Percentiles rank a stretch among this genome's conserved stretches.
Conservation (phyloP, 2,329 filamentous ascomycete species). For the Tympanopsis confertula region DNA sequence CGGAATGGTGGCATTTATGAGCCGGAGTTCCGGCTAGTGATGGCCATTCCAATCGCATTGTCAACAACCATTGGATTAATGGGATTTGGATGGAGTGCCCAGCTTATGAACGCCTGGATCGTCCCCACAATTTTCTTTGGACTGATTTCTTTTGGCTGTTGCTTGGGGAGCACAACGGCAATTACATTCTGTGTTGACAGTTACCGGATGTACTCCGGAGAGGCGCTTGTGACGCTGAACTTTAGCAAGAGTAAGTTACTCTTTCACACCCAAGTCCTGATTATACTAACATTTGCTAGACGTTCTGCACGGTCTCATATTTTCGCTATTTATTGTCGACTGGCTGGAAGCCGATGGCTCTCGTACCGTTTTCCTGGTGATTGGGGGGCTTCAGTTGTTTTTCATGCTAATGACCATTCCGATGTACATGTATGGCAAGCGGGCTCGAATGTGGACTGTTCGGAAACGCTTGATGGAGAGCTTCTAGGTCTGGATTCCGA, state of each 20-base stretch:
- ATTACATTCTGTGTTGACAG: slow-evolving; percentile 93
- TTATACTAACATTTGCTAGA: slow-evolving; percentile 21
- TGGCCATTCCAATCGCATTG: slow-evolving; percentile 70
- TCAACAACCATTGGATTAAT: slow-evolving; percentile 77
- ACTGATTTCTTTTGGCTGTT: slow-evolving; percentile 82
- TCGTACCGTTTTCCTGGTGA: slow-evolving; percentile 67
- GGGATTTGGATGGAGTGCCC: slow-evolving; percentile 89
- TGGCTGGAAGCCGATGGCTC: slow-evolving; percentile 71
- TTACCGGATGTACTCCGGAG: slow-evolving; percentile 85
- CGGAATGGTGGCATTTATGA: slow-evolving; percentile 91
- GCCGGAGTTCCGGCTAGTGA: slow-evolving; percentile 81
- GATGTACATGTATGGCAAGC: slow-evolving; percentile 90
- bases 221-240: slow-evolving; percentile 87
- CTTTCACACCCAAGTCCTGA: not conserved
- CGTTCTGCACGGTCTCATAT: slow-evolving; percentile 79
- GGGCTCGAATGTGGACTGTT: slow-evolving; percentile 88
- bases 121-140: slow-evolving; percentile 91
- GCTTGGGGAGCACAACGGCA: slow-evolving; percentile 75
- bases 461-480: slow-evolving; percentile 78
- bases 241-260: slow-evolving; percentile 59
- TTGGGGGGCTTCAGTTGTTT: slow-evolving; percentile 76
- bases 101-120: slow-evolving; percentile 69
- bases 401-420: slow-evolving; percentile 68
- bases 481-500: too few relatives aligned
- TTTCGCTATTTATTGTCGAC: slow-evolving; percentile 73